A percentile compares a stretch with the other conserved stretches of the same genome.
phyloP scores from a whole-genome alignment of 371 early-diverging fungal genomes.

The Batrachochytrium dendrobatidis region DNA sequence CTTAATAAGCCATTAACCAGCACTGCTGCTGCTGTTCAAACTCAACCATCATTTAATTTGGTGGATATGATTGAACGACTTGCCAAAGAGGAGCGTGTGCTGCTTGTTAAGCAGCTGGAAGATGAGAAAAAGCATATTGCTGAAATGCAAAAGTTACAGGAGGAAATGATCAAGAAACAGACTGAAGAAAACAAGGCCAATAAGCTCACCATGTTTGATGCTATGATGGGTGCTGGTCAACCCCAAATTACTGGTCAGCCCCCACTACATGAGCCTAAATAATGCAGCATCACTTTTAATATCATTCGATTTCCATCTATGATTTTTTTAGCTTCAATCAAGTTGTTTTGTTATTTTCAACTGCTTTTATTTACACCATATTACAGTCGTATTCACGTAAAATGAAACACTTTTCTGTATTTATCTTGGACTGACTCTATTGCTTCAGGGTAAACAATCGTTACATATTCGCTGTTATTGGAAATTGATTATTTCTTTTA shows the following conservation, averaged over 20 bases:
- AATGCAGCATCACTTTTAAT: no score
- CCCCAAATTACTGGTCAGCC: constrained; percentile 6
- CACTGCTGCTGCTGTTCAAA: neutral
- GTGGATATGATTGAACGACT: constrained; percentile 31
- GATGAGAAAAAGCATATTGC: constrained; percentile 25
- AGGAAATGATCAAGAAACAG: constrained; percentile 29
- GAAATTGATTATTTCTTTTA: no score
- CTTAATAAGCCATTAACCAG: neutral
- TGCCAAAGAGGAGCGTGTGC: constrained; percentile 26
- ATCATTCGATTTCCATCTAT: no score
- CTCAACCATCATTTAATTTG: constrained; percentile 16
- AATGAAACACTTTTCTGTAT: no score
- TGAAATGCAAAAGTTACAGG: constrained; percentile 32
- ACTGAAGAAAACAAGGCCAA: constrained; percentile 36
- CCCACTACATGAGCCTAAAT: no score
- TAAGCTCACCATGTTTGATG: constrained; percentile 37
- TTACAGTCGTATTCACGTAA: no score
- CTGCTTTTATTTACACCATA: no score
- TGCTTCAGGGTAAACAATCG: no score
- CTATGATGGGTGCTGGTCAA: constrained; percentile 26
- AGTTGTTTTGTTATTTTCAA: no score
- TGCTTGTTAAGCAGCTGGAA: constrained; percentile 28
- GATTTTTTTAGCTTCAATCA: no score
- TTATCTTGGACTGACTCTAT: no score
- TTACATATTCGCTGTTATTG: no score